Percentiles rank a stretch among this genome's conserved stretches.
Evolutionary conservation across 495 filamentous ascomycete genomes (phyloP).

Genomic region (Penicillium longicatenatum): DNA sequence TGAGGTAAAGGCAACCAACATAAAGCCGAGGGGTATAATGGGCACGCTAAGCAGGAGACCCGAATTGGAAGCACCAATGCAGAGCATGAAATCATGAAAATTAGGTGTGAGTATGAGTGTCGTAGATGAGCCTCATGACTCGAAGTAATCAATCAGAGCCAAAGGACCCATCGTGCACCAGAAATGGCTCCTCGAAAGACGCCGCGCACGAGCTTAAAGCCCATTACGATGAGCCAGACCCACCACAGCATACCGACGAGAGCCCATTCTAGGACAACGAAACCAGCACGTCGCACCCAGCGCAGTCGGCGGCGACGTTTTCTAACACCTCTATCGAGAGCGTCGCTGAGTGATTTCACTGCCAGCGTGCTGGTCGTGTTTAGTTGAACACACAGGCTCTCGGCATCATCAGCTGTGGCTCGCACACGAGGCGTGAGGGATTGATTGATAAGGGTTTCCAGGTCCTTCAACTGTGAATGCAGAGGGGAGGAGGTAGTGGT

Average conservation of each 20-base stretch:
- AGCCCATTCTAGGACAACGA: slow-evolving; percentile 75
- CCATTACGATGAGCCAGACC: slow-evolving; percentile 78
- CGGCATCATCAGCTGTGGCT: slow-evolving; percentile 70
- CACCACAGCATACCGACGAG: slow-evolving; percentile 82
- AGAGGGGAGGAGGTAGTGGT: slow-evolving; percentile 46
- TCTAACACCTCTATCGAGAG: slow-evolving; percentile 70
- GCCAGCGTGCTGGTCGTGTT: slow-evolving; percentile 71
- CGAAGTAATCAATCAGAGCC: slow-evolving; percentile 57
- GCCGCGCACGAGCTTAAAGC: slow-evolving; percentile 61
- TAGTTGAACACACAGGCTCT: slow-evolving; percentile 71
- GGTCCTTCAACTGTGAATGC: slow-evolving; percentile 43
- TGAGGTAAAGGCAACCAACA: not conserved
- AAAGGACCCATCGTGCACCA: slow-evolving; percentile 74
- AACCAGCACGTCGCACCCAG: slow-evolving; percentile 69
- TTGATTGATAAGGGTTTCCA: slow-evolving; percentile 54
- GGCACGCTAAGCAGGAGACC: slow-evolving; percentile 1
- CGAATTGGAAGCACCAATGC: not conserved
- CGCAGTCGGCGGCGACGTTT: slow-evolving; percentile 68
- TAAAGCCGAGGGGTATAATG: not conserved
- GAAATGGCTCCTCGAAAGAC: slow-evolving; percentile 58
- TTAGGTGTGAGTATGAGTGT: not conserved
- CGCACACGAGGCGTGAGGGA: slow-evolving; percentile 66
- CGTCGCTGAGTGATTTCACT: slow-evolving; percentile 75
- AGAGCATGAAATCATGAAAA: not conserved
- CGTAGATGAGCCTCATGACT: not conserved